Conservation (phyloP, 2,329 filamentous ascomycete species). For the Claviceps paspali region DNA sequence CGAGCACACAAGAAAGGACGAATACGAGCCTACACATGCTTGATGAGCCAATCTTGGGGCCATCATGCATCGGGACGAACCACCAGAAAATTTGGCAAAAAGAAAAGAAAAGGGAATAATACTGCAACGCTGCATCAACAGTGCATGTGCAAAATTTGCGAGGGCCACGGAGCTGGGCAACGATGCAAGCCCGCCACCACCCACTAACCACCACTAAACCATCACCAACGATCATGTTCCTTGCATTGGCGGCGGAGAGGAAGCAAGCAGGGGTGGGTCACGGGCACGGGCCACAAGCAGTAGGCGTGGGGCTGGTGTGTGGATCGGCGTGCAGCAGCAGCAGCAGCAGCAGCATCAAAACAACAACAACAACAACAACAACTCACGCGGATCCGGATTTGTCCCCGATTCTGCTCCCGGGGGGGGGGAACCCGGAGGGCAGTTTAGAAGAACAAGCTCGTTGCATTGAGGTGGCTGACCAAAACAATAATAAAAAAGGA, state of each 20-base stretch:
- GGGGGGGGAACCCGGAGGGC: too few relatives aligned
- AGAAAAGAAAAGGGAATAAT: background rate
- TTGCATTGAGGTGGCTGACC: too few relatives aligned
- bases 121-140: constrained; percentile 1
- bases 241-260: constrained; percentile 2
- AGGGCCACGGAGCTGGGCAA: background rate
- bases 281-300: background rate
- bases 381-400: too few relatives aligned
- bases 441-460: too few relatives aligned
- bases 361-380: too few relatives aligned
- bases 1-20: background rate
- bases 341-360: too few relatives aligned
- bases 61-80: background rate
- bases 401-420: too few relatives aligned
- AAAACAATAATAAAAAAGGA: too few relatives aligned
- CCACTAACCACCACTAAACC: too few relatives aligned
- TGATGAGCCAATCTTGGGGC: background rate
- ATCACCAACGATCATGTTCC: constrained; percentile 1
- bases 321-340: too few relatives aligned
- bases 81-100: background rate
- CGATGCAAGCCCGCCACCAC: background rate
- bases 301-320: too few relatives aligned
- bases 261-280: background rate
- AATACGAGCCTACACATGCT: background rate
- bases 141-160: too few relatives aligned